Conservation (phyloP, 1,284 basidiomycete species). For the Afroboletus lepidellus region DNA sequence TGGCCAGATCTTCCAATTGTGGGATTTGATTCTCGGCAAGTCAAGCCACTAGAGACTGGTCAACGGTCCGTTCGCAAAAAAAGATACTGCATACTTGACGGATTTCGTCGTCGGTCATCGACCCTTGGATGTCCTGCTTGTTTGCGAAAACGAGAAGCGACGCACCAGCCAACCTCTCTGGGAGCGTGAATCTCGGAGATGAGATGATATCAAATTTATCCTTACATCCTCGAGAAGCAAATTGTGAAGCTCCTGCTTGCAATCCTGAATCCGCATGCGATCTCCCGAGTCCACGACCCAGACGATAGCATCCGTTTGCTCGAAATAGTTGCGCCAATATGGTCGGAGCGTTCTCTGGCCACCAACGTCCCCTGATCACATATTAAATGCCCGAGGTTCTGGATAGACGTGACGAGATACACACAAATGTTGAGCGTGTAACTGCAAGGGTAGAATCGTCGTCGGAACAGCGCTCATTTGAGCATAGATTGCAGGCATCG, state of each 20-base stretch:
- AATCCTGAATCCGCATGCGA: constrained; percentile 85
- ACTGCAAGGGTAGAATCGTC: constrained; percentile 43
- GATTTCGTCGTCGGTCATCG: constrained; percentile 83
- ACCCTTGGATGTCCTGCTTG: constrained; percentile 93
- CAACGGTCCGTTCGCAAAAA: constrained; percentile 9
- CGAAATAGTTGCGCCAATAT: constrained; percentile 99
- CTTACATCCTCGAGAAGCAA: constrained; percentile 91
- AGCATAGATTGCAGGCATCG: constrained; percentile 20
- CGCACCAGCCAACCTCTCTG: constrained; percentile 87
- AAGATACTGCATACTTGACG: constrained; percentile 57
- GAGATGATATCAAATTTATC: constrained; percentile 7
- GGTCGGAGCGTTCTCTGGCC: constrained; percentile 94
- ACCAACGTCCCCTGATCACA: constrained; percentile 88
- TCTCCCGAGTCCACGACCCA: constrained; percentile 99
- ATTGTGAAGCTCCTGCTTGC: constrained; percentile 81
- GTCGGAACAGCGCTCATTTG: constrained; percentile 21
- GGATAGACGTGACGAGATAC: constrained; percentile 32
- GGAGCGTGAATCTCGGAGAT: constrained; percentile 18
- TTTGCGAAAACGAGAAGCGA: constrained; percentile 98
- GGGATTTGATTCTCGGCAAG: constrained; percentile 75
- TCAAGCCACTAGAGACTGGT: constrained; percentile 62
- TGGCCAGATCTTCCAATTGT: constrained; percentile 88
- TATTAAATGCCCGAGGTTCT: constrained; percentile 2
- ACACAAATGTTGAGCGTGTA: constrained; percentile 93
- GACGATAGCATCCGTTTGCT: constrained; percentile 96